Evolutionary conservation across 1,284 basidiomycete genomes (phyloP).

Genomic region (Ustilago bromivora): DNA sequence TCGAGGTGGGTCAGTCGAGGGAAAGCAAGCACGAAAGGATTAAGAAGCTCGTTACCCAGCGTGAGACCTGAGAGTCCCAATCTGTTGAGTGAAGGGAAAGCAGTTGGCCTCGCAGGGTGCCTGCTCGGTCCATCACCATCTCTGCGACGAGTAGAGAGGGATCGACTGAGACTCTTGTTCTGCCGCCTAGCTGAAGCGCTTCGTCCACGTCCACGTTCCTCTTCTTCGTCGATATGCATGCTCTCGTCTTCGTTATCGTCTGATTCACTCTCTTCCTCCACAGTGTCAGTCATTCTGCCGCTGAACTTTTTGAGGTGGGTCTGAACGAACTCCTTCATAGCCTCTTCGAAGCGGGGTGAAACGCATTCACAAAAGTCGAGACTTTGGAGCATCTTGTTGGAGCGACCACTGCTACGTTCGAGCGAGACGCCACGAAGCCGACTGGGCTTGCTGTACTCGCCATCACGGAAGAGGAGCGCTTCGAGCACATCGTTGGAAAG

Average conservation of each 20-base stretch:
- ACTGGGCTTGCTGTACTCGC: constrained; percentile 57
- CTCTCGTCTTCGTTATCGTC: constrained; percentile 61
- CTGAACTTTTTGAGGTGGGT: constrained; percentile 75
- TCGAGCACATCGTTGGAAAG: constrained; percentile 66
- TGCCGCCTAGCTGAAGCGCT: constrained; percentile 20
- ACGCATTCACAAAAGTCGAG: constrained; percentile 95
- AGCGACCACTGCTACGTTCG: constrained; percentile 50
- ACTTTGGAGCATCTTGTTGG: constrained; percentile 76
- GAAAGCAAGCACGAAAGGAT: constrained; percentile 85
- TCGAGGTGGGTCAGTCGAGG: constrained; percentile 84
- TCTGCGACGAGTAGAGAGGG: constrained; percentile 69
- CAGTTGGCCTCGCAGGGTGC: constrained; percentile 54
- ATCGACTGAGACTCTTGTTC: constrained; percentile 71
- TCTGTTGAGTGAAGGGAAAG: constrained; percentile 82
- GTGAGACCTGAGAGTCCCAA: constrained; percentile 86
- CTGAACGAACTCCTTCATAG: constrained; percentile 84
- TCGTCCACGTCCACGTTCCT: constrained; percentile 69
- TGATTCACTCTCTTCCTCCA: constrained; percentile 53
- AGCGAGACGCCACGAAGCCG: constrained; percentile 63
- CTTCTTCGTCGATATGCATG: constrained; percentile 72
- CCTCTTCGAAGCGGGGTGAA: constrained; percentile 85
- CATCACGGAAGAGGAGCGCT: constrained; percentile 65
- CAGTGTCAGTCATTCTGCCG: constrained; percentile 39
- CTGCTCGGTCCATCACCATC: constrained; percentile 50
- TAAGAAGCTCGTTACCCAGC: constrained; percentile 81